Base-by-base conservation (phyloP, 257 asterid genomes). In the Solanum virginianum region DNA sequence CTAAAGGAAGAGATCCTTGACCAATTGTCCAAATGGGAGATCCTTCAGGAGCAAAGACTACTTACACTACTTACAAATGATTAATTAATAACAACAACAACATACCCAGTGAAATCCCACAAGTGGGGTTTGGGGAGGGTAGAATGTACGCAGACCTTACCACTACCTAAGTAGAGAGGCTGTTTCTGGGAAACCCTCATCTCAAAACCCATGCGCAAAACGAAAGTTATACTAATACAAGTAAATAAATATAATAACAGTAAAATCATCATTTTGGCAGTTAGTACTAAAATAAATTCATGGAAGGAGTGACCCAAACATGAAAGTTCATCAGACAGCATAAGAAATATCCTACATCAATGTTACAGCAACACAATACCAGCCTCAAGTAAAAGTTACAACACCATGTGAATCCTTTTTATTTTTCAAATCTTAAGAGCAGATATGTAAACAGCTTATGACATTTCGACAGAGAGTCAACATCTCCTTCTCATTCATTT, bases 401-500 rank as follows among this genome's bases (percentile, higher is more conserved):
- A 29, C 63, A 26, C 32, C 60, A 24, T 32, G 4, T 72, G 39
- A 72, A 45, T 72, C 80, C 22, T 45, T 72, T 12, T 72, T 72
- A n/a, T 72, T 72, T 45, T 70, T 41, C 5, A 68, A 71, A n/a
- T 72, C 57, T n/a, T 45, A 72, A 43, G 57, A 45, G 80, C 80
- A 72, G 80, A 72, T 12, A 72, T 6, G 57, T 45, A n/a, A 72
- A 72, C 39, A 45, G 57, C 80, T 43, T 43, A 72, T 72, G 39
- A 45, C 57, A 72, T 45, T 43, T 72, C 57, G n/a, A 43, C 84
- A 36, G 83, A 68, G 85, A 86, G 54, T 41, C 29, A 70, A 39
- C 39, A 20, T 81, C 62, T 57, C 84, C 87, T 88, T 39, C 80
- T 72, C 92, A 93, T 86, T 94, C 95, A 47, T 91, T 53, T 80